Conservation (phyloP, 805 yeast species). For the Nakazawaea anatomiae region DNA sequence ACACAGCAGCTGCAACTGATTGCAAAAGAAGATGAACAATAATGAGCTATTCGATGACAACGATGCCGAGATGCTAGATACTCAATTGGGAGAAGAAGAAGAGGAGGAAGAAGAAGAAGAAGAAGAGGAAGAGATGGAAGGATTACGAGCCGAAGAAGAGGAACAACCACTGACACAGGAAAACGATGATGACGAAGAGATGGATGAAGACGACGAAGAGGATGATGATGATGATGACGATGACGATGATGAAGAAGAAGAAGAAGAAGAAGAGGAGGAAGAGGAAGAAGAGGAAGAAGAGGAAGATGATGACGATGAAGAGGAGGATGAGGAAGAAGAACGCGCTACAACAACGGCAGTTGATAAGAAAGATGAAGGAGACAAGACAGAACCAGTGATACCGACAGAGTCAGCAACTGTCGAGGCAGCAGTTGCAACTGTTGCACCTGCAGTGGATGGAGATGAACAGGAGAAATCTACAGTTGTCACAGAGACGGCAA, state of each 20-base stretch:
- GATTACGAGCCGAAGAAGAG: slow-evolving; percentile 4
- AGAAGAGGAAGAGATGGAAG: slow-evolving; percentile 18
- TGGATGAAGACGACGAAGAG: slow-evolving; percentile 19
- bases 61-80: slow-evolving; percentile 11
- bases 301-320: slow-evolving; percentile 15
- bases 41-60: slow-evolving; percentile 3
- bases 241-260: slow-evolving; percentile 24
- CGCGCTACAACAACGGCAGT: too few species aligned
- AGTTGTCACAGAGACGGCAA: slow-evolving; percentile 9
- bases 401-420: too few species aligned
- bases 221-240: slow-evolving; percentile 21
- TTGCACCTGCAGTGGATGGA: slow-evolving; percentile 1
- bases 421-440: too few species aligned
- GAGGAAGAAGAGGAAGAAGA: slow-evolving; percentile 19
- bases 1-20: too few species aligned
- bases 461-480: slow-evolving; percentile 12
- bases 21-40: not conserved
- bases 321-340: slow-evolving; percentile 13
- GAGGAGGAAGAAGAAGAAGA: slow-evolving; percentile 18
- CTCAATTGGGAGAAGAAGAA: slow-evolving; percentile 15
- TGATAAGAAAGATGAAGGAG: slow-evolving; percentile 5
- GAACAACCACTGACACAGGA: slow-evolving; percentile 21
- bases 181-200: slow-evolving; percentile 21
- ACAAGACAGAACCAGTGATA: too few species aligned
- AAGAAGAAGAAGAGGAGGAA: slow-evolving; percentile 21